Evolutionary conservation across 2,329 filamentous ascomycete species (phyloP).

Genomic region (Fusarium sp.): DNA sequence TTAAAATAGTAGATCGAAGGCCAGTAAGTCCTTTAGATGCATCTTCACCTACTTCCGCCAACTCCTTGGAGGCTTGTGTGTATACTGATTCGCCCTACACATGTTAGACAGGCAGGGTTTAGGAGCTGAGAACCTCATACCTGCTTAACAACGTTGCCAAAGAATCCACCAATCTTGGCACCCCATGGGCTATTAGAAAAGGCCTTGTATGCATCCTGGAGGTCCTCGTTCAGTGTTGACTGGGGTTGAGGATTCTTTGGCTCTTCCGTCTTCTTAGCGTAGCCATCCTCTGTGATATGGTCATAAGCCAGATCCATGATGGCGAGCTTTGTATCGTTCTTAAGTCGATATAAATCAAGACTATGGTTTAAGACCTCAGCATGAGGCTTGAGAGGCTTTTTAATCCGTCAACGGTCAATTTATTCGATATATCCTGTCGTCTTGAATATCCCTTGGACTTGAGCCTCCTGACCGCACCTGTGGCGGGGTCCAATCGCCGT

Average conservation of each 20-base stretch:
- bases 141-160: slow-evolving; percentile 94
- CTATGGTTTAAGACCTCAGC: background rate
- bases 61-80: slow-evolving; percentile 87
- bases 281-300: slow-evolving; percentile 88
- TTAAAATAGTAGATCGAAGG: slow-evolving; percentile 75
- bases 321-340: slow-evolving; percentile 10
- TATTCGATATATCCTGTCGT: slow-evolving; percentile 29
- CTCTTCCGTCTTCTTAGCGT: slow-evolving; percentile 66
- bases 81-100: slow-evolving; percentile 81
- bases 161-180: slow-evolving; percentile 85
- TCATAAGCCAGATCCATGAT: slow-evolving; percentile 97
- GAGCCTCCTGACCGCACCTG: slow-evolving; percentile 42
- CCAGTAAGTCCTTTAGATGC: slow-evolving; percentile 84
- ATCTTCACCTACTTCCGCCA: slow-evolving; percentile 81
- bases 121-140: slow-evolving; percentile 57
- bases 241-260: slow-evolving; percentile 58
- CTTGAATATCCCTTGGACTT: slow-evolving; percentile 25
- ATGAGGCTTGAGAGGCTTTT: background rate
- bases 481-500: slow-evolving; percentile 38
- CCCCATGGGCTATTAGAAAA: slow-evolving; percentile 95
- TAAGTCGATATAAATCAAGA: slow-evolving; percentile 1
- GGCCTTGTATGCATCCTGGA: slow-evolving; percentile 95
- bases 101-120: slow-evolving; percentile 26
- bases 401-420: slow-evolving; percentile 17
- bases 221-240: slow-evolving; percentile 81